Percentiles rank a stretch among this genome's conserved stretches.
These are phyloP conservation scores for Myxozyma geophila DNA, from an alignment of 805 yeast genomes.

Conservation along the genomic window DNA sequence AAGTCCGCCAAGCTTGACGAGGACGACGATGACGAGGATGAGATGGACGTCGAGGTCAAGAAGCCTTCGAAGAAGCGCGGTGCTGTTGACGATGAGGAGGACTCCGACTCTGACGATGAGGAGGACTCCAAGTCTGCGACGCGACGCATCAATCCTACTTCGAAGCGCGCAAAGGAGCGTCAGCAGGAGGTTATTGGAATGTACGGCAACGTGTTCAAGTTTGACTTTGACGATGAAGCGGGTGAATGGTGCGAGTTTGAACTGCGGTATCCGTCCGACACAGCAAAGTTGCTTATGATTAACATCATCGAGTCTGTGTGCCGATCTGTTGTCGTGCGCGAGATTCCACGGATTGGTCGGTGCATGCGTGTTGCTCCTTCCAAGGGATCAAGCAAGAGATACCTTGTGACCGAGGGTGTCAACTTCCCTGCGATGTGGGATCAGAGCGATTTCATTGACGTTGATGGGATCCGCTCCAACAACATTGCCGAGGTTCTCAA, in stretches of 20 bases:
- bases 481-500: constrained; percentile 88
- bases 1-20: constrained; percentile 78
- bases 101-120: constrained; percentile 50
- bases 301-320: constrained; percentile 93
- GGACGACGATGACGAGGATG: constrained; percentile 53
- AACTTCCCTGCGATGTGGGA: constrained; percentile 99
- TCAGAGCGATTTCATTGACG: constrained; percentile 89
- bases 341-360: constrained; percentile 87
- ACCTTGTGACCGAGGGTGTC: constrained; percentile 95
- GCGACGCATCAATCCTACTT: constrained; percentile 34
- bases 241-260: constrained; percentile 95
- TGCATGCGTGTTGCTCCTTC: constrained; percentile 50
- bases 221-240: constrained; percentile 83
- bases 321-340: constrained; percentile 87
- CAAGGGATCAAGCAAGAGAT: constrained; percentile 51
- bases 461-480: constrained; percentile 86
- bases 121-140: constrained; percentile 53
- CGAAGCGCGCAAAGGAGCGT: constrained; percentile 76
- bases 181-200: constrained; percentile 78
- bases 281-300: constrained; percentile 95
- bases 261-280: constrained; percentile 78
- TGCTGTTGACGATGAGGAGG: constrained; percentile 39
- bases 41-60: constrained; percentile 42
- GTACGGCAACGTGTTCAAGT: constrained; percentile 74
- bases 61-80: constrained; percentile 17